phyloP scores from a whole-genome alignment of 257 asterid species.

The Rehmannia glutinosa region DNA sequence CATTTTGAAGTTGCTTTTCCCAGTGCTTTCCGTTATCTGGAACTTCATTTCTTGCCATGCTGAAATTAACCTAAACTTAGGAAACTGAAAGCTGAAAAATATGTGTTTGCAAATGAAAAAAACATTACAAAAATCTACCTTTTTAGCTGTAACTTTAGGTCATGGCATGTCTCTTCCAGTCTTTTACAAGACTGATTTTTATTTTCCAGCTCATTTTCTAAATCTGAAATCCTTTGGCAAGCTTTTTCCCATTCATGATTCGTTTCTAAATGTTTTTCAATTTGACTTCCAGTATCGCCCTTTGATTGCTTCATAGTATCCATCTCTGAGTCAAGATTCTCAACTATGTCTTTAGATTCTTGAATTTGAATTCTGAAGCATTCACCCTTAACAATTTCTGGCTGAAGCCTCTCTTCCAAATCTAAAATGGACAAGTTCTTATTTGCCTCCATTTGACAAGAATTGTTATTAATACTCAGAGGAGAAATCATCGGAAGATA shows the following conservation, averaged over 20 bases:
- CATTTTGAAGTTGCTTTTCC: slow-evolving; percentile 51
- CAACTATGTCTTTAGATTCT: slow-evolving; percentile 28
- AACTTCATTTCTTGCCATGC: slow-evolving; percentile 39
- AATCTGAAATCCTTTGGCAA: slow-evolving; percentile 27
- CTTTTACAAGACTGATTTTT: slow-evolving; percentile 25
- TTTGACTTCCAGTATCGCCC: slow-evolving; percentile 27
- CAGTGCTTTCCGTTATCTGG: slow-evolving; percentile 27
- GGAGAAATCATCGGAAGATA: too few species aligned
- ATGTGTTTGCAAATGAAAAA: slow-evolving; percentile 3
- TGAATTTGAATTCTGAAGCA: too few species aligned
- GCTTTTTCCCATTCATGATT: slow-evolving; percentile 43
- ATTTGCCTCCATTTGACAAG: too few species aligned
- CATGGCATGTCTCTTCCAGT: slow-evolving; percentile 36
- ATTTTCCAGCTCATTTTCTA: slow-evolving; percentile 43
- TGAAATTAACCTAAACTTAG: slow-evolving; percentile 34
- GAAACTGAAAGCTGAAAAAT: not conserved
- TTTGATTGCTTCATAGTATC: slow-evolving; percentile 31
- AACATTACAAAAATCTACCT: slow-evolving; percentile 34
- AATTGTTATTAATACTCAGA: too few species aligned
- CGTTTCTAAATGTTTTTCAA: slow-evolving; percentile 33
- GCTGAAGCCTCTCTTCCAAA: too few species aligned
- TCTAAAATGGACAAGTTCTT: too few species aligned
- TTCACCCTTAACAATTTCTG: slow-evolving; percentile 35
- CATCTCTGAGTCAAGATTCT: slow-evolving; percentile 35
- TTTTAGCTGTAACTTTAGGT: slow-evolving; percentile 37